Evolutionary conservation across 2,329 filamentous ascomycete genomes (phyloP), one percentile per base, ranked within the genome.

Genomic region (Emergomyces pasteurianus): DNA sequence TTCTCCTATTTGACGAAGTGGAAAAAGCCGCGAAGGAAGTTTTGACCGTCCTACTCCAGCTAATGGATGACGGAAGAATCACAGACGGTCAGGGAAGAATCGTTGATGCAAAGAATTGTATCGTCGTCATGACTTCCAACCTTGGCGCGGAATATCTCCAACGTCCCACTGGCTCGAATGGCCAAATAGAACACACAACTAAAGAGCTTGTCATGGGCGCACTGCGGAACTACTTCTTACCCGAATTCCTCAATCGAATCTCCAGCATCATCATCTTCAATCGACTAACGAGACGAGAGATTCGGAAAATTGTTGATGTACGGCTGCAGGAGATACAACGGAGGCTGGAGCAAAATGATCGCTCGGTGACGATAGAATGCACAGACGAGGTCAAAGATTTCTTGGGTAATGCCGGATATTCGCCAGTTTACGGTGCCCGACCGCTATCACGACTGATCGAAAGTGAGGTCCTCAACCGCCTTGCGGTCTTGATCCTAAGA

Each of bases 91-190:
- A 97, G 83, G 94, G 94, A 72, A 86, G 94, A 73, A 82, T 96
- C 57, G 86, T 99, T 60, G 94, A 99, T 69, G 94, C 92, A 63
- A 90, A 87, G 77, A 99, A 99, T 81, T 97, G 92, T 73, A 97
- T 99, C 67, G 92, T 99, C 50, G 94, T 99, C 76, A 95, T 99
- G 91, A 99, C 94, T 0, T 96, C 91, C 70, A 99, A 99, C 79
- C 76, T 99, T 63, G 94, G 94, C 66, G 94, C 94, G 38, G 94
- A 97, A 74, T 95, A 87, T 74, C 87, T 99, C n/a, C 79, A 89
- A 46, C 87, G 91, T 26, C 87, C 89, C 18, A 86, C 86, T 60
- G 83, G 83, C 58, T 84, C 86, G 58, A 89, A 95, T 68, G 92
- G 92, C 68, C 86, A 81, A 71, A 94, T 99, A 66, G 94, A 99